Percentiles rank a stretch among this genome's conserved stretches.
These are phyloP conservation scores for Fusarium napiforme DNA, from an alignment of 2,329 filamentous ascomycete species.

Conservation along the genomic window DNA sequence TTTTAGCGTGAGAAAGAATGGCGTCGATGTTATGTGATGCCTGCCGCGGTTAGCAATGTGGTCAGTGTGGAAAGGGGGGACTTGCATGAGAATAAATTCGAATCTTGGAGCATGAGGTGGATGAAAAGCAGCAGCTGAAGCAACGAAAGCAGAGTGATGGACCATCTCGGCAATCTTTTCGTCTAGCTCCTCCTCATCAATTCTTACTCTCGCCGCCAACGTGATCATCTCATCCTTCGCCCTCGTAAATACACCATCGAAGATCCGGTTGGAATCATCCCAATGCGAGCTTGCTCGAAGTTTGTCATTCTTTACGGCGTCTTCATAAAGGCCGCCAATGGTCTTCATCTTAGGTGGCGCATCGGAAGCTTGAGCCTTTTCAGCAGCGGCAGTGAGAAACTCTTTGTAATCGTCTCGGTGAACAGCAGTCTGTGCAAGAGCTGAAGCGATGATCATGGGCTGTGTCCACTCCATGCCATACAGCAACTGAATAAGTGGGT, in stretches of 20 bases:
- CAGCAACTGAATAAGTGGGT: conserved; percentile 83
- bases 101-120: conserved; percentile 75
- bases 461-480: conserved; percentile 87
- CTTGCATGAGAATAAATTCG: conserved; percentile 80
- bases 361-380: conserved; percentile 23
- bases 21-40: conserved; percentile 77
- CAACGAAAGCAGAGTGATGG: conserved; percentile 66
- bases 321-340: conserved; percentile 68
- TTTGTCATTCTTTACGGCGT: conserved; percentile 64
- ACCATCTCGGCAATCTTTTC: conserved; percentile 72
- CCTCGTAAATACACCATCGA: conserved; percentile 73
- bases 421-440: conserved; percentile 78
- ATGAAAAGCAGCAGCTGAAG: conserved; percentile 67
- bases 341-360: conserved; percentile 30
- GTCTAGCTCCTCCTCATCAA: conserved; percentile 66
- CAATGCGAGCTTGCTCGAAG: conserved; percentile 61
- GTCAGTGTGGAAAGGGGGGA: not conserved
- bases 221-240: conserved; percentile 72
- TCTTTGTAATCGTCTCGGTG: conserved; percentile 68
- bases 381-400: conserved; percentile 66
- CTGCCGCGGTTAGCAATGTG: conserved; percentile 55
- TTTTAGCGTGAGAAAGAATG: conserved; percentile 79
- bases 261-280: conserved; percentile 71
- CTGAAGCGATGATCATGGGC: conserved; percentile 83
- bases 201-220: conserved; percentile 68